Evolutionary conservation across 495 filamentous ascomycete species (phyloP).

Genomic region (Penicillium riverlandense): DNA sequence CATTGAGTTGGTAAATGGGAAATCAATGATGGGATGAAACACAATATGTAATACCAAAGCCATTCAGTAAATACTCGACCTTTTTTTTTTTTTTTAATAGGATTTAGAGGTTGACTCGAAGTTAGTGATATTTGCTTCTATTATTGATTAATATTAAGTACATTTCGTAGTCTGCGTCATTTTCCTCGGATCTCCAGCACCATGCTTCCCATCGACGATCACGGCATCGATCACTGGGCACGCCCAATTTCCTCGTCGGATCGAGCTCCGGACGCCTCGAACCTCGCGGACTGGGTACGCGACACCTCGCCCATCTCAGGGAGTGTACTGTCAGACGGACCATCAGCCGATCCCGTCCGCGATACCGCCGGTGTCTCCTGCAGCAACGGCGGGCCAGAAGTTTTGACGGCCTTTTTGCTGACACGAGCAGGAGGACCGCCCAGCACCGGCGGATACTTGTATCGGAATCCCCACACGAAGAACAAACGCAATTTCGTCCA

Average conservation of each 20-base stretch:
- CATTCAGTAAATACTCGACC: background rate
- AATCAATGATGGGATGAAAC: constrained; percentile 7
- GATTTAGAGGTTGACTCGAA: background rate
- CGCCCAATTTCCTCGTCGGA: constrained; percentile 1
- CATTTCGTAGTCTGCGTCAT: too few species aligned
- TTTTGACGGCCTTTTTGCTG: constrained; percentile 6
- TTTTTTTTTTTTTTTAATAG: background rate
- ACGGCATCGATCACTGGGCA: background rate
- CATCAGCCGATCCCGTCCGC: background rate
- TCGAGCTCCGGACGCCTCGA: constrained; percentile 1
- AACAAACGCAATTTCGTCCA: constrained; percentile 36
- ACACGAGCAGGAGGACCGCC: constrained; percentile 20
- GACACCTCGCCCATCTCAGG: constrained; percentile 6
- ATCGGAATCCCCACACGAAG: constrained; percentile 44
- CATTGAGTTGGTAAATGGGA: background rate
- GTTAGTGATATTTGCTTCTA: too few species aligned
- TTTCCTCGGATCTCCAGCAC: too few species aligned
- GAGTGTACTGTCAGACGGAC: background rate
- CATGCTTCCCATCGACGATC: too few species aligned
- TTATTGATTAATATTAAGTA: too few species aligned
- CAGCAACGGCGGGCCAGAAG: constrained; percentile 13
- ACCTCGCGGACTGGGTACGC: background rate
- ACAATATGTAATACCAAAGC: background rate
- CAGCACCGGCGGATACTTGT: constrained; percentile 35
- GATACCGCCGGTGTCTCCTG: constrained; percentile 3